These are phyloP conservation scores for Dryas drummondii DNA, from an alignment of 306 rosid species.

Conservation along the genomic window DNA sequence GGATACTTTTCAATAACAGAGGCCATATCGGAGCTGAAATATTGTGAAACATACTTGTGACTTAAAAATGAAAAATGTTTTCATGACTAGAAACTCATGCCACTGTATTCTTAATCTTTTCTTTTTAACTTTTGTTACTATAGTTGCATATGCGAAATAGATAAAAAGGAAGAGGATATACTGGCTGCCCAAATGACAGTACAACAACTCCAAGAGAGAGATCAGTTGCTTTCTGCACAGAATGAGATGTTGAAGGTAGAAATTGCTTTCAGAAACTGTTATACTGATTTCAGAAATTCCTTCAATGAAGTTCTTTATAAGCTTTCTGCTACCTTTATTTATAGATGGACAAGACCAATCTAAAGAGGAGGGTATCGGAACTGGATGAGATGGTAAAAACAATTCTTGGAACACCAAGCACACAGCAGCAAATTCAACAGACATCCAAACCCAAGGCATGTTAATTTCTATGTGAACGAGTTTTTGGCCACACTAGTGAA, in stretches of 20 bases:
- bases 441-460: slow-evolving; percentile 52
- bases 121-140: slow-evolving; percentile 27
- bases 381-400: slow-evolving; percentile 76
- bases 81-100: not conserved
- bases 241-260: slow-evolving; percentile 84
- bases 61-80: not conserved
- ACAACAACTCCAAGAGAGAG: slow-evolving; percentile 73
- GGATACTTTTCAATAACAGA: not conserved
- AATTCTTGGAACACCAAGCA: slow-evolving; percentile 40
- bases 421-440: slow-evolving; percentile 35
- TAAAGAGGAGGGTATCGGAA: slow-evolving; percentile 61
- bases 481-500: not conserved
- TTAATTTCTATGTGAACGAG: not conserved
- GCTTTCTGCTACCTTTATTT: slow-evolving; percentile 27
- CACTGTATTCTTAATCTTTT: slow-evolving; percentile 1
- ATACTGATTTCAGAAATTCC: not conserved
- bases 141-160: slow-evolving; percentile 62
- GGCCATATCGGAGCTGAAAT: not conserved
- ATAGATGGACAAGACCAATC: slow-evolving; percentile 76
- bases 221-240: slow-evolving; percentile 81
- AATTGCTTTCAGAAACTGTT: not conserved
- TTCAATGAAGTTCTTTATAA: not conserved
- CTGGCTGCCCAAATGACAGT: slow-evolving; percentile 52
- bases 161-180: slow-evolving; percentile 56
- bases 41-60: too few species aligned